Evolutionary conservation across 2,329 filamentous ascomycete species (phyloP), one percentile per base, ranked within the genome.

Genomic region (Epichloe sibirici): DNA sequence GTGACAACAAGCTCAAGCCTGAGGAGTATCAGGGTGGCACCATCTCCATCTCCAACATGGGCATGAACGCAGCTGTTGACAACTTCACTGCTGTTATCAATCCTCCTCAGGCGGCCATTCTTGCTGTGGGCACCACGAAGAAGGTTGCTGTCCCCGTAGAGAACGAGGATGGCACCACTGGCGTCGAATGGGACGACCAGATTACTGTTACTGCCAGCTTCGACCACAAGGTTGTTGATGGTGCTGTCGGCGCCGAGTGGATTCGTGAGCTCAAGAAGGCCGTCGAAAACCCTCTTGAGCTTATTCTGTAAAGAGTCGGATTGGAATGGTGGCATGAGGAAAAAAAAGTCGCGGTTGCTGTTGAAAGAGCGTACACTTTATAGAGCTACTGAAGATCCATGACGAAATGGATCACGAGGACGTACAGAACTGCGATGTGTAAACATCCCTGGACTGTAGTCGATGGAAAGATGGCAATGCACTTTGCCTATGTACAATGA

Each of bases 11-110:
- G 83, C 86, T 98, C 64, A 97, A 97, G 85, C 93, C 93, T 47
- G 91, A 98, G 72, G 90, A 98, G 75, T 98, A 95, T 83, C 91
- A 96, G 79, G 93, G 93, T 53, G 93, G 93, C 69, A 95, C 89
- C 69, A 95, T 98, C 75, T 96, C 91, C 71, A 97, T 98, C 74
- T 95, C 88, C 75, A 98, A 98, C 83, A 95, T 98, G 93, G 93
- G 93, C 72, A 98, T 98, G 93, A 98, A 98, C 81, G 67, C 84
- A 47, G 91, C 93, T 49, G 85, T 98, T 57, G 90, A 97, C 74
- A 83, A 90, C 69, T 98, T 98, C 76, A 97, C 93, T 50, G 93
- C 93, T 61, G 87, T 98, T 66, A 95, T 98, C 80, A 98, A 98
- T 82, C 93, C 94, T 60, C 93, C 93, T 51, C 94, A 98, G 77